Percentiles rank a stretch among this genome's conserved stretches.
These are phyloP conservation scores for Penicillium decumbens DNA, from an alignment of 2,329 filamentous ascomycete genomes.

Conservation along the genomic window DNA sequence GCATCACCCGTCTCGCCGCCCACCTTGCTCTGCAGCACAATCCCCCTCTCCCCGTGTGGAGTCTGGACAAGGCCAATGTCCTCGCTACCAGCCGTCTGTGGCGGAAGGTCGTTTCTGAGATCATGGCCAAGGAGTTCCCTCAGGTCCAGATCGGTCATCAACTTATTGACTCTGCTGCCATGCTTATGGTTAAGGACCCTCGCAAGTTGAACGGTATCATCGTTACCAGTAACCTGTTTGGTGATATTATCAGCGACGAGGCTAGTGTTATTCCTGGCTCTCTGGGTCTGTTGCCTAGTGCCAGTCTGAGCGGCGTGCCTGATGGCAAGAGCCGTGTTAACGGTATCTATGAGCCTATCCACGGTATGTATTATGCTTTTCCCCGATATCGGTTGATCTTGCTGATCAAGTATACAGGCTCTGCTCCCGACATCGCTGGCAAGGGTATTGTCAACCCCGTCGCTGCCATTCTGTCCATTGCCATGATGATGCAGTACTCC, in stretches of 20 bases:
- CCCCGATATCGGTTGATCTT: neutral
- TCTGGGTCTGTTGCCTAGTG: constrained; percentile 81
- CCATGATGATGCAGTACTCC: constrained; percentile 96
- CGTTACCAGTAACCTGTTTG: constrained; percentile 89
- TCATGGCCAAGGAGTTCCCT: constrained; percentile 85
- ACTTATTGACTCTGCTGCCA: constrained; percentile 92
- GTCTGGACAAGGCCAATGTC: constrained; percentile 94
- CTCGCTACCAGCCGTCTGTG: constrained; percentile 84
- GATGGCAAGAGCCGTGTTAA: constrained; percentile 81
- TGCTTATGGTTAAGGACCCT: constrained; percentile 96
- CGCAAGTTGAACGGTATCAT: constrained; percentile 81
- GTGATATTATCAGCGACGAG: constrained; percentile 94
- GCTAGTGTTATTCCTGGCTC: constrained; percentile 90
- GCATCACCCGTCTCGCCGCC: constrained; percentile 75
- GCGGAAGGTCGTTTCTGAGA: constrained; percentile 79
- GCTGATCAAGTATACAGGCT: constrained; percentile 50
- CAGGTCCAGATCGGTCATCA: constrained; percentile 80
- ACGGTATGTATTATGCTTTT: constrained; percentile 55
- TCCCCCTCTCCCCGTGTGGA: constrained; percentile 75
- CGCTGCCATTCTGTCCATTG: constrained; percentile 83
- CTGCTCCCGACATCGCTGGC: constrained; percentile 88
- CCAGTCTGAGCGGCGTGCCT: constrained; percentile 78
- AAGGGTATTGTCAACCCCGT: constrained; percentile 89
- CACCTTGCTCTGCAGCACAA: constrained; percentile 72
- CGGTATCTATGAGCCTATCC: constrained; percentile 96